Evolutionary conservation across 2,329 filamentous ascomycete species (phyloP).

Genomic region (Cordyceps farinosa): DNA sequence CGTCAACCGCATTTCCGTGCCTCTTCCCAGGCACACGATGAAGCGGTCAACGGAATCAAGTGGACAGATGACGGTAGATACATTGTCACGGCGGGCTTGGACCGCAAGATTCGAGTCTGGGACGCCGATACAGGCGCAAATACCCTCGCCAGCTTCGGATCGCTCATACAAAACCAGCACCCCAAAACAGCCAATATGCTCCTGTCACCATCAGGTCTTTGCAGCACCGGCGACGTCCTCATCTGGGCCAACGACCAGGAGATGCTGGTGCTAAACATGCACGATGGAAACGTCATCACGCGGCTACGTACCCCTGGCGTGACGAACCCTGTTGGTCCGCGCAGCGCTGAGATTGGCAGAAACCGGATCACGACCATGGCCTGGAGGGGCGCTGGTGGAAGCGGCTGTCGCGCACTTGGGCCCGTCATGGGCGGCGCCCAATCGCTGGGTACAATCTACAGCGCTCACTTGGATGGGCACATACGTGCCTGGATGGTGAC

Average conservation of each 20-base stretch:
- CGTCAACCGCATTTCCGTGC: conserved; percentile 40
- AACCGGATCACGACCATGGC: conserved; percentile 71
- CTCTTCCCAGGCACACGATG: conserved; percentile 67
- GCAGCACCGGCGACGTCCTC: conserved; percentile 59
- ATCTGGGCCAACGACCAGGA: conserved; percentile 81
- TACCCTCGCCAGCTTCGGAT: conserved; percentile 83
- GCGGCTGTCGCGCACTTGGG: conserved; percentile 54
- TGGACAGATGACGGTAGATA: conserved; percentile 80
- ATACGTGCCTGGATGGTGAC: conserved; percentile 75
- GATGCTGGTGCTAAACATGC: conserved; percentile 75
- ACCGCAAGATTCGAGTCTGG: conserved; percentile 84
- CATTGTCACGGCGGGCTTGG: conserved; percentile 77
- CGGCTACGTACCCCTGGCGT: conserved; percentile 65
- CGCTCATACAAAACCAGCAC: conserved; percentile 70
- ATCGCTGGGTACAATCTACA: conserved; percentile 62
- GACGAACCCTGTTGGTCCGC: conserved; percentile 38
- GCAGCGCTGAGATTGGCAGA: conserved; percentile 52
- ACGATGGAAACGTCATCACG: conserved; percentile 69
- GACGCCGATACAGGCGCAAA: conserved; percentile 76
- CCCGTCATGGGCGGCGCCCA: conserved; percentile 58
- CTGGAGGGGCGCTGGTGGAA: conserved; percentile 61
- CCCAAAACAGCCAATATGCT: conserved; percentile 60
- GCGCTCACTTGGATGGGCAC: conserved; percentile 77
- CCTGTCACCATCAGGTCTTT: conserved; percentile 57
- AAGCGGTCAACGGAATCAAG: conserved; percentile 76